phyloP scores from a whole-genome alignment of 169 alveolate genomes.

The Eimeria falciformis region DNA sequence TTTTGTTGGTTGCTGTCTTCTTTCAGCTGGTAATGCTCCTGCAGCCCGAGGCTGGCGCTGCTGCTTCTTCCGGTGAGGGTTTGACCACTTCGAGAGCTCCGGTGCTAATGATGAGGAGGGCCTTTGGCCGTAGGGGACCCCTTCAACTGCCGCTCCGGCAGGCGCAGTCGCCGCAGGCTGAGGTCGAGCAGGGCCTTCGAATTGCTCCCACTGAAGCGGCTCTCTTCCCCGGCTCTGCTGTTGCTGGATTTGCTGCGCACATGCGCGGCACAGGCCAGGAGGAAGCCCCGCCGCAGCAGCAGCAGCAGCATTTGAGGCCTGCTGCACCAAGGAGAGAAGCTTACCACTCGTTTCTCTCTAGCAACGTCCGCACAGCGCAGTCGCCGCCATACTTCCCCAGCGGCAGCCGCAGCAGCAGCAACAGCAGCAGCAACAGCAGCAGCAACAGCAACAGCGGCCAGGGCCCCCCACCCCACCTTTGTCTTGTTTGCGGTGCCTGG shows the following conservation, averaged over 20 bases:
- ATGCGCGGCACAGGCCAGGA: too few relatives aligned
- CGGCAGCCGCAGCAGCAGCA: not conserved
- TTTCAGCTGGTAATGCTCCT: not conserved
- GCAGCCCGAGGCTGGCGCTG: not conserved
- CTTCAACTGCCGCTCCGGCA: not conserved
- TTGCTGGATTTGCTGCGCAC: too few relatives aligned
- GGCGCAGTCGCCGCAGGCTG: not conserved
- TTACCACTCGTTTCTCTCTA: too few relatives aligned
- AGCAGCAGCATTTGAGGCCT: too few relatives aligned
- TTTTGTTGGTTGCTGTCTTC: not conserved
- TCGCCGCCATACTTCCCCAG: too few relatives aligned
- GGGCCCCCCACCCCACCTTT: not conserved
- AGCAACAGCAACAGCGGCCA: not conserved
- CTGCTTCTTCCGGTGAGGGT: not conserved
- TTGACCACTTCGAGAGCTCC: not conserved
- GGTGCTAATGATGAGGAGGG: not conserved
- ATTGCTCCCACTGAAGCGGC: too few relatives aligned
- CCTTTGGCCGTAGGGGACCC: not conserved
- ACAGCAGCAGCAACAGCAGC: slow-evolving; percentile 19
- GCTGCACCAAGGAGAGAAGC: not conserved
- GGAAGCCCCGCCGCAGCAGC: too few relatives aligned
- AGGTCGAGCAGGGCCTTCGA: too few relatives aligned
- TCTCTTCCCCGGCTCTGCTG: too few relatives aligned
- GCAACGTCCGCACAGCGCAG: too few relatives aligned
- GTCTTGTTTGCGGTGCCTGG: not conserved